These are phyloP conservation scores for Trichosporon sp. DNA, from an alignment of 1,284 basidiomycete genomes.

Conservation along the genomic window DNA sequence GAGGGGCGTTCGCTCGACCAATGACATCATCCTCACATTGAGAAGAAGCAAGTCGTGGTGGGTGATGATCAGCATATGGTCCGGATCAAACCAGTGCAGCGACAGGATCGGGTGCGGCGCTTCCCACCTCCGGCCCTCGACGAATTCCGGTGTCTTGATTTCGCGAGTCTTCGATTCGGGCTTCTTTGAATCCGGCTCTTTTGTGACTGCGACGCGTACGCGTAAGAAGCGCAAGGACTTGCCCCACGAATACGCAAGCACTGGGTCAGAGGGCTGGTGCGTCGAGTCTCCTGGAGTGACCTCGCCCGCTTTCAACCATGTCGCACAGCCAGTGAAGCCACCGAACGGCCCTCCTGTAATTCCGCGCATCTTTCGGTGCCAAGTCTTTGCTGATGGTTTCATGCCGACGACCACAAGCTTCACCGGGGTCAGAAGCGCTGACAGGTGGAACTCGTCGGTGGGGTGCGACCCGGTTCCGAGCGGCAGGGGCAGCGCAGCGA, in stretches of 20 bases:
- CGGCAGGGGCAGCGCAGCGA: conserved; percentile 77
- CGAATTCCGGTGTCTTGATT: conserved; percentile 36
- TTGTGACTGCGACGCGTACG: conserved; percentile 43
- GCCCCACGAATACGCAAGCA: conserved; percentile 80
- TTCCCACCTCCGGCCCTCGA: conserved; percentile 42
- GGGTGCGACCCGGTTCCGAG: conserved; percentile 69
- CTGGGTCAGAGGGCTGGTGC: conserved; percentile 53
- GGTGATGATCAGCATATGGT: conserved; percentile 55
- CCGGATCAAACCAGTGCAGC: conserved; percentile 53
- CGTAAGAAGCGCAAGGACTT: conserved; percentile 61
- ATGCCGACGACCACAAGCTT: conserved; percentile 92
- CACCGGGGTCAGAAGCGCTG: conserved; percentile 80
- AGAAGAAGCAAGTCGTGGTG: conserved; percentile 62
- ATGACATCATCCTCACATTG: conserved; percentile 55
- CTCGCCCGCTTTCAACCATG: conserved; percentile 64
- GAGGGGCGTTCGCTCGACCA: conserved; percentile 43
- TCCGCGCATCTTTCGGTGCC: conserved; percentile 75
- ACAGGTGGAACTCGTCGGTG: conserved; percentile 76
- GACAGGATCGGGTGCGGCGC: conserved; percentile 46
- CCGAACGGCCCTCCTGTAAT: conserved; percentile 46
- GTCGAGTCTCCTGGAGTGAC: conserved; percentile 9
- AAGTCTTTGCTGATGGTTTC: conserved; percentile 86
- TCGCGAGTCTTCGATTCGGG: conserved; percentile 8
- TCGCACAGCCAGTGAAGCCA: conserved; percentile 60
- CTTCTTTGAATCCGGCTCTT: conserved; percentile 10